Conservation (phyloP, 345 rosid genomes). For the Pistacia atlantica region DNA sequence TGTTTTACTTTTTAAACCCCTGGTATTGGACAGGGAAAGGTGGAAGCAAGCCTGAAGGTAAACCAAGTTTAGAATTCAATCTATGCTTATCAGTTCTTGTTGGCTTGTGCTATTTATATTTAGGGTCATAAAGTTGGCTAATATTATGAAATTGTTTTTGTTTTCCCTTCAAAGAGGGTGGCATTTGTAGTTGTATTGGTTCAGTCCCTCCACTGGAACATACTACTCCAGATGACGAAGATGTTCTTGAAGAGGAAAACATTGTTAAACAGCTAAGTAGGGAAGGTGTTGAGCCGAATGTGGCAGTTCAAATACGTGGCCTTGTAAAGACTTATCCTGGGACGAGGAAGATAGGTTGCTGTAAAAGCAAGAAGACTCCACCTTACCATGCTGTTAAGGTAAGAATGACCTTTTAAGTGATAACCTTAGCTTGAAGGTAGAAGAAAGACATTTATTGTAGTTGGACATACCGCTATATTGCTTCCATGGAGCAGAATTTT, state of each 20-base stretch:
- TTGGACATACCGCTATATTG: background rate
- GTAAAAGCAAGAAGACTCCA: constrained; percentile 76
- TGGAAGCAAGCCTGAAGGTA: constrained; percentile 75
- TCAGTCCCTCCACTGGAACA: constrained; percentile 61
- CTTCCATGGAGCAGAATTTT: background rate
- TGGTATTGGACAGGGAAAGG: constrained; percentile 92
- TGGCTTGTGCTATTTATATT: background rate
- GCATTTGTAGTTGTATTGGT: constrained; percentile 74
- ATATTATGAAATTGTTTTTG: constrained; percentile 17
- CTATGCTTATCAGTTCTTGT: constrained; percentile 9
- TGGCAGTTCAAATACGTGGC: constrained; percentile 86
- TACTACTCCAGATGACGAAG: constrained; percentile 70
- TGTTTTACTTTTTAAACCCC: constrained; percentile 73
- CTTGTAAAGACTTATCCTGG: constrained; percentile 80
- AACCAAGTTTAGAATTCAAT: constrained; percentile 23
- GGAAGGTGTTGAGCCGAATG: constrained; percentile 56
- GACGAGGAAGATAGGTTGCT: constrained; percentile 51
- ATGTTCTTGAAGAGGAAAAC: constrained; percentile 84
- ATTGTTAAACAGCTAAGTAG: constrained; percentile 52
- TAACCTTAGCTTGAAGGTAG: background rate
- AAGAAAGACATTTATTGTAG: background rate
- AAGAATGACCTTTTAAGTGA: constrained; percentile 17
- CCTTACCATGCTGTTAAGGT: constrained; percentile 87
- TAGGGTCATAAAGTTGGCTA: background rate
- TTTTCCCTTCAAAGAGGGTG: constrained; percentile 62